Base-by-base conservation (phyloP, 2,329 filamentous ascomycete genomes). In the Trichoderma sp. region DNA sequence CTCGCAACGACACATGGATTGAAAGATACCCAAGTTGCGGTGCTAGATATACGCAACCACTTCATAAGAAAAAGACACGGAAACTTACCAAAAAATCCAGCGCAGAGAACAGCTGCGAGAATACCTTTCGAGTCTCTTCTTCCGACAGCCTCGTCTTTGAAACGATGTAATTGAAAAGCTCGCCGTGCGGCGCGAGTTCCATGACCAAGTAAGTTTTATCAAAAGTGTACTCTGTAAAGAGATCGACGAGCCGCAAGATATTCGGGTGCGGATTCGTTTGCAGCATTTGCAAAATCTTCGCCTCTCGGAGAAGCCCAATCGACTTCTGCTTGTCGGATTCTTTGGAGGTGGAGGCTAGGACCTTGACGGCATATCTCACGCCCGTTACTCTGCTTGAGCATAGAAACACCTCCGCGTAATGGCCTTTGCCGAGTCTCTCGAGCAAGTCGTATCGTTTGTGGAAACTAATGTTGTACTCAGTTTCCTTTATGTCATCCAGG, bases 101-200 rank as follows among this genome's bases (percentile, higher is more conserved):
- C 12, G 91, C 93, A 69, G 94, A 88, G 76, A 97, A 94, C 34
- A 97, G 79, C 77, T 97, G 93, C 15, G 88, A 83, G 76, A 97
- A 97, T 9, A 97, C 84, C 77, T 91, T 92, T 42, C 93, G 88
- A 5, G 92, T 86, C 74, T 97, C 92, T 2, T 83, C 81, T 78
- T 97, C 93, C 0, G 87, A 88, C 70, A 97, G 81, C 77, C 94
- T 95, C 74, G 91, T 85, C 79, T 94, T 93, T 83, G 88, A 87
- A 27, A 96, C 90, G 69, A 97, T 96, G 80, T 88, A 89, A 76
- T 97, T 95, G 84, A 97, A 97, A 12, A 97, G 81, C 78, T 97
- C 94, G 72, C 94, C 94, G 77, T 95, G 92, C 0, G 91, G 84
- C 2, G 93, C 93, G 72, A 97, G 84, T 77, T 97, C 93, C 50